Conservation (phyloP, 768 basidiomycete genomes). For the Gloeophyllum trabeum region DNA sequence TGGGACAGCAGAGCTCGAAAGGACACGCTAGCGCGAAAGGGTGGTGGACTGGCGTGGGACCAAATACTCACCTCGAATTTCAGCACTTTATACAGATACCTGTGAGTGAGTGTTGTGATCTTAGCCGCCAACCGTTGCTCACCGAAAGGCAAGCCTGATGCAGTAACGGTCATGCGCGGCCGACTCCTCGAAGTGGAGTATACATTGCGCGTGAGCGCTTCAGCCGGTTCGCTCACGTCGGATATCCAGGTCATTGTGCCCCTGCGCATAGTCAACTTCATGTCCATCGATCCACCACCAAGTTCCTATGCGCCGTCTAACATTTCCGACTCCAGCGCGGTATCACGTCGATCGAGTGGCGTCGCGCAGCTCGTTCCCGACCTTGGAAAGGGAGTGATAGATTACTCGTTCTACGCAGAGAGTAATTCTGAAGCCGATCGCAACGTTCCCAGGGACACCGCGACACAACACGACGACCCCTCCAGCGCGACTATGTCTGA, state of each 20-base stretch:
- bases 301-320: conserved; percentile 11
- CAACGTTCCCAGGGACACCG: too few relatives aligned
- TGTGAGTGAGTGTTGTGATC: conserved; percentile 32
- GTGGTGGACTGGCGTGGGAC: conserved; percentile 79
- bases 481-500: too few relatives aligned
- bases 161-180: conserved; percentile 55
- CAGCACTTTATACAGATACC: conserved; percentile 63
- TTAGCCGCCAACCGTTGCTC: neutral
- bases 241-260: conserved; percentile 67
- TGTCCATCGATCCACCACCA: conserved; percentile 79
- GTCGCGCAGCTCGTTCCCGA: too few relatives aligned
- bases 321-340: too few relatives aligned
- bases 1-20: conserved; percentile 48
- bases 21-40: conserved; percentile 75
- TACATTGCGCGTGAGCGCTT: conserved; percentile 50
- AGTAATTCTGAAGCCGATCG: too few relatives aligned
- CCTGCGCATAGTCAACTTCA: conserved; percentile 67
- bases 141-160: conserved; percentile 40
- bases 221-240: conserved; percentile 44
- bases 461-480: too few relatives aligned
- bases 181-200: conserved; percentile 73
- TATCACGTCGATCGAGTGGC: too few relatives aligned
- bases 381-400: too few relatives aligned
- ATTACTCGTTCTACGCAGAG: too few relatives aligned
- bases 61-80: conserved; percentile 52